Evolutionary conservation across 805 yeast genomes (phyloP), one percentile per base, ranked within the genome.

Genomic region (Debaryomyces castellii): DNA sequence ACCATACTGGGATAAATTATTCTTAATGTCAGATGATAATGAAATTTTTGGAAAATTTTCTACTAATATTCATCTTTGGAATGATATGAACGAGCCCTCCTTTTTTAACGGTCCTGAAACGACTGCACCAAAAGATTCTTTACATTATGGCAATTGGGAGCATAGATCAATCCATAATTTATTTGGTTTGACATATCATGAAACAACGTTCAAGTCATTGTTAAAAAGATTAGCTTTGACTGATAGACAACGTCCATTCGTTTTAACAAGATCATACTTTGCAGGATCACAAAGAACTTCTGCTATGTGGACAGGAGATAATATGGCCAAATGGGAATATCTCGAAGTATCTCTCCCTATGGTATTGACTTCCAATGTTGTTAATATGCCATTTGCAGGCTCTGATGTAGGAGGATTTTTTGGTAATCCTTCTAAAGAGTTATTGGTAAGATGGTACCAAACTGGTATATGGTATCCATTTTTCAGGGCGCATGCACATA

Each of bases 271-370:
- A 50, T 76, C 97, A 0, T 92, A 80, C 63, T 94, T 76, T 61
- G 78, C 97, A 0, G 99, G 99, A 0, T 88, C 97, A 2, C 98
- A 94, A 66, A 76, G 91, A 54, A 75, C 94, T 0, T 83, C 94
- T 0, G 96, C 98, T 0, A 85, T 87, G 81, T 94, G 99, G 99
- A 89, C 97, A 0, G 99, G 99, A 38, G 99, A 94, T 63, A 94
- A 92, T 63, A 85, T 81, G 78, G 89, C 97, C 2, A 84, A 78
- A 53, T 94, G 99, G 99, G 94, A 85, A 51, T 87, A 89, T 57
- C 73, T 94, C 49, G 74, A 77, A 53, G 75, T 80, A 4, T 88
- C 97, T 0, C 77, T 89, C 38, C 97, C 98, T 5, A 91, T 90
- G 96, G 64, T 89, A 12, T 71, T 94, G 48, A 87, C 95, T 3